These are phyloP conservation scores for Collybia sp. DNA, from an alignment of 768 basidiomycete genomes.

Conservation along the genomic window DNA sequence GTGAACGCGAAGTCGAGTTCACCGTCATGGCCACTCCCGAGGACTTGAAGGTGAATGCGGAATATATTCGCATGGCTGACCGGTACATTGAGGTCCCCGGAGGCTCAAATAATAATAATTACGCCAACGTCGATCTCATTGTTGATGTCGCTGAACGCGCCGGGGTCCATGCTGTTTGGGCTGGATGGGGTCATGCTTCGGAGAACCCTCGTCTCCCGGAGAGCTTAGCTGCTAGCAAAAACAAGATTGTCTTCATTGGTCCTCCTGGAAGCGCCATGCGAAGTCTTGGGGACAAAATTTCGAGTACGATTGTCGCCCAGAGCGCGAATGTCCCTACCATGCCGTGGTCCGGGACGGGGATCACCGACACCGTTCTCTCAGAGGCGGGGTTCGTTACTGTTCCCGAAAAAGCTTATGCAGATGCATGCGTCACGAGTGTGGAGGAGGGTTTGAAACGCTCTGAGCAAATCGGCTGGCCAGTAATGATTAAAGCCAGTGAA, in stretches of 20 bases:
- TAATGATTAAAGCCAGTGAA: slow-evolving; percentile 99
- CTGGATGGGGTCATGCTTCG: slow-evolving; percentile 99
- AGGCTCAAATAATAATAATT: slow-evolving; percentile 98
- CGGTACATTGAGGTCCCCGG: slow-evolving; percentile 98
- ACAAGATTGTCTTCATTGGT: slow-evolving; percentile 98
- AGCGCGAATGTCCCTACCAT: slow-evolving; percentile 95
- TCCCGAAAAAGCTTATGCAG: slow-evolving; percentile 82
- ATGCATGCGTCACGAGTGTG: slow-evolving; percentile 84
- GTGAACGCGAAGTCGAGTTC: slow-evolving; percentile 94
- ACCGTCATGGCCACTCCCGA: slow-evolving; percentile 99
- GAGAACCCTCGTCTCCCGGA: slow-evolving; percentile 98
- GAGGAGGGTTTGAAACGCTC: slow-evolving; percentile 84
- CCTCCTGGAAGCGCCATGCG: slow-evolving; percentile 99
- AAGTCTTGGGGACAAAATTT: slow-evolving; percentile 98
- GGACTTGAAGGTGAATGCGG: slow-evolving; percentile 97
- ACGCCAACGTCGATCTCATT: slow-evolving; percentile 98
- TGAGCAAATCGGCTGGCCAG: slow-evolving; percentile 89
- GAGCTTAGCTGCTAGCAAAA: slow-evolving; percentile 83
- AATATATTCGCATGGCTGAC: slow-evolving; percentile 99
- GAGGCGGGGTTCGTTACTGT: slow-evolving; percentile 90
- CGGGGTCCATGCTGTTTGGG: slow-evolving; percentile 99
- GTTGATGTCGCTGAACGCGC: slow-evolving; percentile 96
- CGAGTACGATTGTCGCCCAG: slow-evolving; percentile 98
- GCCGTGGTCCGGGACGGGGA: slow-evolving; percentile 97
- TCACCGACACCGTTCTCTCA: slow-evolving; percentile 80